These are phyloP conservation scores for Skeletonema tropicum DNA, from an alignment of 108 stramenopile species.

Conservation along the genomic window DNA sequence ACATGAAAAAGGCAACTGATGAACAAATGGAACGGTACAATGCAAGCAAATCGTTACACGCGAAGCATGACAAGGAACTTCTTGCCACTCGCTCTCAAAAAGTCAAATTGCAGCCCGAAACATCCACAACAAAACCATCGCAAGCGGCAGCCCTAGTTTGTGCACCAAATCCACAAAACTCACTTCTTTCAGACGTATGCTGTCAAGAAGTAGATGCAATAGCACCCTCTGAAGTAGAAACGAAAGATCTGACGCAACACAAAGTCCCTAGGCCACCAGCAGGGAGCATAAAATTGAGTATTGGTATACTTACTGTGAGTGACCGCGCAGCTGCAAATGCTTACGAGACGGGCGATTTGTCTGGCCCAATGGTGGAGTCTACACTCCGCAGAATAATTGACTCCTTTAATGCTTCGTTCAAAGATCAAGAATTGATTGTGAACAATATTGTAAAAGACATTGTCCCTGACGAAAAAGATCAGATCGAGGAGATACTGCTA, in stretches of 20 bases:
- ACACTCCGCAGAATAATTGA: conserved; percentile 38
- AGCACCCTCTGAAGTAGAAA: background rate
- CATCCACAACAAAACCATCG: conserved; percentile 5
- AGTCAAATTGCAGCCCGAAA: background rate
- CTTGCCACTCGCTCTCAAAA: conserved; percentile 48
- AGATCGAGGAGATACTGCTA: conserved; percentile 56
- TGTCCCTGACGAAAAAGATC: conserved; percentile 80
- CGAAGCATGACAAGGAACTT: conserved; percentile 76
- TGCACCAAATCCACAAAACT: conserved; percentile 7
- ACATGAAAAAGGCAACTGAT: conserved; percentile 80
- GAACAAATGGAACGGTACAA: conserved; percentile 82
- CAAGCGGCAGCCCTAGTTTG: background rate
- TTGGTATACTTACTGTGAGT: conserved; percentile 86
- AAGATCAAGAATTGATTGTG: conserved; percentile 36
- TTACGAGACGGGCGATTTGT: conserved; percentile 83
- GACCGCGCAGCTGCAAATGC: conserved; percentile 76
- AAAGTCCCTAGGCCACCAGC: conserved; percentile 33
- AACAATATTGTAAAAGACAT: conserved; percentile 46
- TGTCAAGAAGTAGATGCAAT: conserved; percentile 75
- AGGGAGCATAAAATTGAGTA: conserved; percentile 43
- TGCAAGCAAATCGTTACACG: conserved; percentile 74
- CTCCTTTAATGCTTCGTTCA: conserved; percentile 25
- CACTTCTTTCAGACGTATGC: conserved; percentile 88
- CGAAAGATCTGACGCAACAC: background rate
- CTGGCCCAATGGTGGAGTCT: conserved; percentile 78